Conservation (phyloP, 2,329 filamentous ascomycete genomes). For the Penicillium sp. region DNA sequence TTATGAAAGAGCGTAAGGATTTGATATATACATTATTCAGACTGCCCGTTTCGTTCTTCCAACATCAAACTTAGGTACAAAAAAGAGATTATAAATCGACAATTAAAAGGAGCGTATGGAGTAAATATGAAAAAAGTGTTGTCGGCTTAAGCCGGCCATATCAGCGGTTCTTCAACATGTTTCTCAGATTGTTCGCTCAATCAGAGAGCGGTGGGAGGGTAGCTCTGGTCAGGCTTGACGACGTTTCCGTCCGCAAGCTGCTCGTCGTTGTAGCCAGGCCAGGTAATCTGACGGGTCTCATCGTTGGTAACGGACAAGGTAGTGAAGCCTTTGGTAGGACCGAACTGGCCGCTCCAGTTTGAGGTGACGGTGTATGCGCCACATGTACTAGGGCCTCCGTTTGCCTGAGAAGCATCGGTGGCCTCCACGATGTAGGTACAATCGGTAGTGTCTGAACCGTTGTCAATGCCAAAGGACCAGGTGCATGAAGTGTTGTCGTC, state of each 20-base stretch:
- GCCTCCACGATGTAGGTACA: background rate
- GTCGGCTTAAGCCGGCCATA: background rate
- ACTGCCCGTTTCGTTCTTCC: background rate
- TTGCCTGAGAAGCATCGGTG: background rate
- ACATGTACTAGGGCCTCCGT: conserved; percentile 31
- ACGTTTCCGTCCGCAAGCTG: background rate
- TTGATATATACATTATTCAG: background rate
- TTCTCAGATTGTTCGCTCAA: background rate
- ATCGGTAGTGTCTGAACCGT: background rate
- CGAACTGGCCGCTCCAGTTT: conserved; percentile 58
- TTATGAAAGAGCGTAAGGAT: background rate
- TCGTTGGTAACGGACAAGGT: conserved; percentile 48
- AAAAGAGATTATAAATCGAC: background rate
- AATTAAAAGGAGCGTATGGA: background rate
- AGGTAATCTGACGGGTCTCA: background rate
- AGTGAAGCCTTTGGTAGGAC: conserved; percentile 53
- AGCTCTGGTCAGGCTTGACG: background rate
- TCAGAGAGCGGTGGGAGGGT: background rate
- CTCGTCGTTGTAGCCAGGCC: background rate
- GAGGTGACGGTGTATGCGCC: conserved; percentile 52
- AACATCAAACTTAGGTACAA: background rate
- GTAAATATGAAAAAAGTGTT: too few species aligned
- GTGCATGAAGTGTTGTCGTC: background rate
- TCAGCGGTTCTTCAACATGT: background rate
- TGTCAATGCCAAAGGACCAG: background rate